Evolutionary conservation across 352 stramenopile species (phyloP), one percentile per base, ranked within the genome.

Genomic region (Globisporangium polare): DNA sequence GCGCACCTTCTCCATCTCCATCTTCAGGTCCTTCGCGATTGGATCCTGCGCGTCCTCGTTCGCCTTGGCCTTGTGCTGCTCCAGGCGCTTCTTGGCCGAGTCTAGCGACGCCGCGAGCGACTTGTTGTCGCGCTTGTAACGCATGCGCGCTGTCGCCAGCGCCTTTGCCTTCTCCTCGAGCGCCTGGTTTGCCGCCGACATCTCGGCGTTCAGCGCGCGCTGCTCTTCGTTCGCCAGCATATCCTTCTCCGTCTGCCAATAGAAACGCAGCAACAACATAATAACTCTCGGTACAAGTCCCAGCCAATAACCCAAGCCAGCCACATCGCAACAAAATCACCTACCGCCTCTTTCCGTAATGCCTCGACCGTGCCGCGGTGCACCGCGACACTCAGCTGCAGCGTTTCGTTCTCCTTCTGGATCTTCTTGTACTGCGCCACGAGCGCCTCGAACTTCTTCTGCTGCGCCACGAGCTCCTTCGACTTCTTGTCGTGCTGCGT

Each of bases 71-170:
- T 91, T 88, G 65, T 92, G 83, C 59, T 93, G 83, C 50, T 89
- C 80, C 6, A 95, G 64, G 3, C 85, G 79, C 59, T 94, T 89
- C 67, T 94, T 94, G 1, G 84, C 84, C 33, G 90, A 82, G 37
- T 95, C 84, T 2, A 95, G 77, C 13, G 84, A 83, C 3, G 71
- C 69, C 6, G 78, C 75, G 33, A 95, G 81, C 27, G 81, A 67
- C 51, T 94, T 93, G 60, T 95, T 95, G 69, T 95, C 86, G 37
- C 85, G 84, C 69, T 95, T 94, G 77, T 94, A 95, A 62, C 86
- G 86, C 76, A 95, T 89, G 9, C 86, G 83, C n/a, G 86, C 84
- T 53, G 86, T 94, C 49, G 83, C 84, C 45, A 95, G 71, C 18
- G 86, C 84, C 62, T 95, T 95, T 2, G 86, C 86, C 58, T 95